phyloP scores from a whole-genome alignment of 345 rosid species.

The Cardamine chenopodiifolia region DNA sequence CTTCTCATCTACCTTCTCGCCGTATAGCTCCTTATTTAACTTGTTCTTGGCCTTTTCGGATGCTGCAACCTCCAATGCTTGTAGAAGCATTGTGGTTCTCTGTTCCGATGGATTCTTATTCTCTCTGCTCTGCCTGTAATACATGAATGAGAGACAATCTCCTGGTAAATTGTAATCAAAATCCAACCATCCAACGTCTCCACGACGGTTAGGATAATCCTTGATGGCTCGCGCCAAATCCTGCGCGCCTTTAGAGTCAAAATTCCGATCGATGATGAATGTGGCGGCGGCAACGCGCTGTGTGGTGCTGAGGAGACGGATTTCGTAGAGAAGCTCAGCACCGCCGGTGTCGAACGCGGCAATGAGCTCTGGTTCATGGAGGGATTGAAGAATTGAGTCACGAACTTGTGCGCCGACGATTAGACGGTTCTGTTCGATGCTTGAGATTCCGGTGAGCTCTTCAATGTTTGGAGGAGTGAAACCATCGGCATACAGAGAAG shows the following conservation, averaged over 20 bases:
- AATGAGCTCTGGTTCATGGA: slow-evolving; percentile 58
- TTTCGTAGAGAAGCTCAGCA: slow-evolving; percentile 79
- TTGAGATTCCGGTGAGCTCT: slow-evolving; percentile 77
- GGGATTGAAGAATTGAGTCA: slow-evolving; percentile 59
- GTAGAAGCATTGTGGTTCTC: slow-evolving; percentile 51
- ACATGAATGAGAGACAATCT: slow-evolving; percentile 78
- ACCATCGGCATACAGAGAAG: slow-evolving; percentile 73
- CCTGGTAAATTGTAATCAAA: slow-evolving; percentile 73
- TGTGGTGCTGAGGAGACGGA: slow-evolving; percentile 61
- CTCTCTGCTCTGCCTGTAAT: slow-evolving; percentile 74
- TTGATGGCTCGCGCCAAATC: slow-evolving; percentile 83
- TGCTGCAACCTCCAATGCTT: slow-evolving; percentile 62
- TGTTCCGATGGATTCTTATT: slow-evolving; percentile 58
- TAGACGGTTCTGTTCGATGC: slow-evolving; percentile 82
- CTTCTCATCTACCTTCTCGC: slow-evolving; percentile 41
- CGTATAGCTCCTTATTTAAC: slow-evolving; percentile 51
- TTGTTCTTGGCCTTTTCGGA: slow-evolving; percentile 62
- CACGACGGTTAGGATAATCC: slow-evolving; percentile 77
- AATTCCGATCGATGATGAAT: slow-evolving; percentile 45
- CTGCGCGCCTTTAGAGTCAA: slow-evolving; percentile 60
- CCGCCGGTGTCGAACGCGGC: slow-evolving; percentile 70
- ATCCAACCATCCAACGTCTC: slow-evolving; percentile 64
- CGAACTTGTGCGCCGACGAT: slow-evolving; percentile 81
- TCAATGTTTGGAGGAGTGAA: slow-evolving; percentile 67
- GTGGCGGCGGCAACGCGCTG: slow-evolving; percentile 69